Evolutionary conservation across 202 grass and related monocot species (phyloP), one percentile per base, ranked within the genome.

Genomic region (Saccharum hybrid): DNA sequence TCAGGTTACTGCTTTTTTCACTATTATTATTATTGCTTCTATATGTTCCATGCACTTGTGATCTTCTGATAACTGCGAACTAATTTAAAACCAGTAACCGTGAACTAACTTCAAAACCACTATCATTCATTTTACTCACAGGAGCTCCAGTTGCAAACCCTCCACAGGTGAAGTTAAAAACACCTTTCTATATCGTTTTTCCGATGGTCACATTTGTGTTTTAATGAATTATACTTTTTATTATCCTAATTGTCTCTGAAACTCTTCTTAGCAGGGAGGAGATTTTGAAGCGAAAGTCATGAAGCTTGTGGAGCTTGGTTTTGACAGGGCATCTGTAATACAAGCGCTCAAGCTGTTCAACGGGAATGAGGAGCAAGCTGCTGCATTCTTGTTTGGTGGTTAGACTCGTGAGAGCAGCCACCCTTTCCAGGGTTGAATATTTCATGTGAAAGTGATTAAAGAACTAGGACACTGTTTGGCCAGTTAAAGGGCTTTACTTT

Each of bases 221-320:
- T 66, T 28, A 14, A 2, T 41, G 46, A 61, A 61, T 60, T 43
- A 4, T 0, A 0, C 9, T 63, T 42, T 66, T n/a, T n/a, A n/a
- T n/a, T n/a, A 42, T 66, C 48, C 22, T 30, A 52, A 83, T 30
- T 33, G 19, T 74, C 40, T 56, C 11, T 78, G 52, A 77, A 77
- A 65, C 39, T 82, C 40, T 72, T 79, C 34, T 80, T 63, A 71
- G 5, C 67, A 98, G 96, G 85, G 72, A 60, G 88, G 84, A 83
- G 91, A 90, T 77, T 91, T 90, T 13, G 93, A 98, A 83, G 81
- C 78, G 0, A 98, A 98, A 90, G 83, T 98, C 79, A 72, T 43
- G 5, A 96, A 90, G 82, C 92, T 96, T 1, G 85, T 96, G 81
- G 96, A 98, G 72, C 92, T 98, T 37, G 96, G 96, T 36, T 98